Evolutionary conservation across 495 filamentous ascomycete genomes (phyloP), one percentile per base, ranked within the genome.

Genomic region (Lineolata rhizophorae): DNA sequence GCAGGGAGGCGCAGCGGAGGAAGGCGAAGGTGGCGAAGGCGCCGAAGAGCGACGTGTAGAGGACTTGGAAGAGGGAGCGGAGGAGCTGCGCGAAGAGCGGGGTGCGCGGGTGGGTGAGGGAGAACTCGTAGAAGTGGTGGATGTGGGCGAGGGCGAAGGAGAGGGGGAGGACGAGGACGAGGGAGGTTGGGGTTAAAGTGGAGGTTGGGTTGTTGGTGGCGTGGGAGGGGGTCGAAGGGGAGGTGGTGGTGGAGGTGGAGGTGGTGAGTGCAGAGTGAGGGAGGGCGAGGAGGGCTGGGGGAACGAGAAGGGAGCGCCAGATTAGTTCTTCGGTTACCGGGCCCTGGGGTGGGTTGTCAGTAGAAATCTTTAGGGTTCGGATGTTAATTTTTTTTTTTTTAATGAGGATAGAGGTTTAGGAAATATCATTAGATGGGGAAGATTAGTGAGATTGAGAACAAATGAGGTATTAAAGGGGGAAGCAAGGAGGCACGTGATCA

Each of bases 121-220:
- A 67, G 56, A 85, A 94, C 55, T 97, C 87, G 55, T 93, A 92
- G 52, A 83, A 80, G 55, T 95, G 87, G 53, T 97, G 85, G 18
- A 92, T 51, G 56, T 97, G 87, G 8, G 84, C 80, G 30, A 97
- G 76, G 34, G 90, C 87, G 49, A 97, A 97, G 53, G 91, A 77
- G 6, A 95, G 52, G 2, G 87, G 87, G 0, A 77, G 70, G 5
- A 79, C 49, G 50, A 87, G 81, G 44, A 93, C 61, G 0, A 51
- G 52, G 2, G 70, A 51, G 8, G 5, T 8, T 30, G 27, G 27
- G 5, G 27, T 12, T 8, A 17, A 6, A 25, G 22, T 8, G 8
- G 22, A 25, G 12, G 22, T 8, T 8, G 12, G 8, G 12, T 25
- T 25, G 8, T 8, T 8, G 8, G 8, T 8, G 22, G 8, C 22